These are phyloP conservation scores for Planoprotostelium fungivorum DNA, from an alignment of 78 protist genomes.

Conservation along the genomic window DNA sequence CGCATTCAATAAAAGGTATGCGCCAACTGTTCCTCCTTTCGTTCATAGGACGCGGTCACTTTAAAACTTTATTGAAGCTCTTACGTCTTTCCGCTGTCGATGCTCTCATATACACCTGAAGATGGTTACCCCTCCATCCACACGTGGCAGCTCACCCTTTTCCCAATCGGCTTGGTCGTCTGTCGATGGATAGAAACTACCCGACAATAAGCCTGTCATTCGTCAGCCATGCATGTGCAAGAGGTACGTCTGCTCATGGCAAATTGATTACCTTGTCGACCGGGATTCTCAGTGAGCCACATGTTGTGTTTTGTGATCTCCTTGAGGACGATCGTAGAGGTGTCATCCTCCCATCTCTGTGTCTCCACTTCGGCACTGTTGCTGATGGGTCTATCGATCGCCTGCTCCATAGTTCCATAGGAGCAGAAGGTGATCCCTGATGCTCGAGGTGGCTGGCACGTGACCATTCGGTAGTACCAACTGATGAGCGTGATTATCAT, in stretches of 20 bases:
- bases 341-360: background rate
- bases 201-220: constrained; percentile 15
- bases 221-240: background rate
- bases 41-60: too few relatives aligned
- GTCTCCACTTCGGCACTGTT: background rate
- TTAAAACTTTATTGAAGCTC: too few relatives aligned
- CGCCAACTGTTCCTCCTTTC: too few relatives aligned
- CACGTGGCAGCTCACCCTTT: background rate
- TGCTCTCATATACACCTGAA: too few relatives aligned
- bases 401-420: background rate
- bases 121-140: too few relatives aligned
- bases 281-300: constrained; percentile 55
- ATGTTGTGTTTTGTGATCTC: background rate
- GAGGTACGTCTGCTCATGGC: background rate
- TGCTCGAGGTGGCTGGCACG: background rate
- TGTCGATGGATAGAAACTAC: constrained; percentile 56
- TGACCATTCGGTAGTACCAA: background rate
- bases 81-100: too few relatives aligned
- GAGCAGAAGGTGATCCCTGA: background rate
- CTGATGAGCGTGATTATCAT: background rate
- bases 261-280: constrained; percentile 8
- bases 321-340: background rate
- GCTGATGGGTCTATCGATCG: background rate
- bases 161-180: constrained; percentile 11
- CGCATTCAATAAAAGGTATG: too few relatives aligned